Conservation (phyloP, 768 basidiomycete genomes). For the Lactarius vividus region DNA sequence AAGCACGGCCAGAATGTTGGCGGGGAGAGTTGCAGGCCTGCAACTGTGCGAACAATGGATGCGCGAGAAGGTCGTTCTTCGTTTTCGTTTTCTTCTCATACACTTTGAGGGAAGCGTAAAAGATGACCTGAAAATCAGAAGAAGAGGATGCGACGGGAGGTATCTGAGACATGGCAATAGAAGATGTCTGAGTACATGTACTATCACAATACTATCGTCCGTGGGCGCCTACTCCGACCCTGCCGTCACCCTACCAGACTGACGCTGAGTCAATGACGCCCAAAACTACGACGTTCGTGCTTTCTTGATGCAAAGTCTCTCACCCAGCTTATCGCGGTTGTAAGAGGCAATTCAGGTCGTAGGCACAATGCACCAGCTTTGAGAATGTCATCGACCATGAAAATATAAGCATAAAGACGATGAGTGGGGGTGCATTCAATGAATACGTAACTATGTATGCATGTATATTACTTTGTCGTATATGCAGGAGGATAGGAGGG, state of each 20-base stretch:
- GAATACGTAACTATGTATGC: constrained; percentile 20
- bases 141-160: too few relatives aligned
- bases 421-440: constrained; percentile 25
- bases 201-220: too few relatives aligned
- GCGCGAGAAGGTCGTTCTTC: not conserved
- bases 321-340: too few relatives aligned
- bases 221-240: too few relatives aligned
- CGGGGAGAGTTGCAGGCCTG: constrained; percentile 1
- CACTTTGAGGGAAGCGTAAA: not conserved
- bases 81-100: constrained; percentile 3
- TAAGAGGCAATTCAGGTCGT: too few relatives aligned
- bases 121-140: not conserved
- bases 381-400: not conserved
- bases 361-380: too few relatives aligned
- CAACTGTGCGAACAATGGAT: not conserved
- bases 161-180: too few relatives aligned
- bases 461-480: constrained; percentile 15
- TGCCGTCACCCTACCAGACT: too few relatives aligned
- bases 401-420: constrained; percentile 4
- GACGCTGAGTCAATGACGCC: too few relatives aligned
- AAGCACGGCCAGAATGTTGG: not conserved
- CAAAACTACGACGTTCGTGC: too few relatives aligned
- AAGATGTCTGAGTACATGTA: too few relatives aligned
- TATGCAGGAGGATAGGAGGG: not conserved
- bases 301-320: too few relatives aligned